phyloP scores from a whole-genome alignment of 768 basidiomycete genomes.

The Pisolithus marmoratus region DNA sequence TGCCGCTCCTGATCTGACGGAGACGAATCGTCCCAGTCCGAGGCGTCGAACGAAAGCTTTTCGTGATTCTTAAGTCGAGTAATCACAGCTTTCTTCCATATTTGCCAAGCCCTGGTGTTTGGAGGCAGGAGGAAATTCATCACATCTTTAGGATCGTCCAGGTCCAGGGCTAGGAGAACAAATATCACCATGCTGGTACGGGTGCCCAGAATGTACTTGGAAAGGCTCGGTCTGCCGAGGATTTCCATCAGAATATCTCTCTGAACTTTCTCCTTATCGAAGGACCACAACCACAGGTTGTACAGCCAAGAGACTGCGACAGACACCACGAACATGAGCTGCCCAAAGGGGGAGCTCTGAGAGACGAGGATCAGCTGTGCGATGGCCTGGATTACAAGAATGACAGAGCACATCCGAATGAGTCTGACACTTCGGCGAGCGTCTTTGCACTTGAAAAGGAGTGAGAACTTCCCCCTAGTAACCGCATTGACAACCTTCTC shows the following conservation, averaged over 20 bases:
- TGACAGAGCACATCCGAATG: constrained; percentile 19
- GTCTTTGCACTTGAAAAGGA: constrained; percentile 6
- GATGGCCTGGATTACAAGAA: constrained; percentile 25
- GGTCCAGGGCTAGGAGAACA: neutral
- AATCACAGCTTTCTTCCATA: neutral
- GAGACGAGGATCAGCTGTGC: constrained; percentile 28
- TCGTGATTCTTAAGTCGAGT: neutral
- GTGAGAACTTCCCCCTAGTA: constrained; percentile 22
- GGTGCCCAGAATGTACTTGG: neutral
- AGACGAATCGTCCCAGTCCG: neutral
- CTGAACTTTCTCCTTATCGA: constrained; percentile 24
- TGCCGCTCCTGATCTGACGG: neutral
- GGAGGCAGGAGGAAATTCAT: neutral
- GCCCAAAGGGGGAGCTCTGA: constrained; percentile 27
- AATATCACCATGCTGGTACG: constrained; percentile 1
- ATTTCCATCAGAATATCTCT: constrained; percentile 7
- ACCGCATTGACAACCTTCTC: constrained; percentile 24
- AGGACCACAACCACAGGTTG: constrained; percentile 23
- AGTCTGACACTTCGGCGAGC: neutral
- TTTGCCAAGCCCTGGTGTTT: neutral
- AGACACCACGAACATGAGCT: constrained; percentile 29
- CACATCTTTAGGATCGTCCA: neutral
- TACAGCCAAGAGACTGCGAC: constrained; percentile 30
- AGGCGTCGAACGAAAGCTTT: neutral
- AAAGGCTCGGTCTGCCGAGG: neutral